Base-by-base conservation (phyloP, 257 asterid genomes). In the Scutellaria minor region DNA sequence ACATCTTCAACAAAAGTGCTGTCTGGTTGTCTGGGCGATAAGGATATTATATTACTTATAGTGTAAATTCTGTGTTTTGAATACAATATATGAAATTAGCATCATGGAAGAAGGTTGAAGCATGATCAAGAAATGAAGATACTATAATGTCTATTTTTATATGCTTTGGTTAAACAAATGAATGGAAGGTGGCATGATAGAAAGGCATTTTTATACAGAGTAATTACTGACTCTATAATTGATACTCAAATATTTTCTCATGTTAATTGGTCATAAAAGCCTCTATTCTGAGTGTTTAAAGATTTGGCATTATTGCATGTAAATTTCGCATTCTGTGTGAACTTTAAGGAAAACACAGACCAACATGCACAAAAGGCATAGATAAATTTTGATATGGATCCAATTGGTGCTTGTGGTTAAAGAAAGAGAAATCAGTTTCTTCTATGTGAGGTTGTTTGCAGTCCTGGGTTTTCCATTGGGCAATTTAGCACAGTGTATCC, bases 91-190 rank as follows among this genome's bases (percentile, higher is more conserved):
- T 68, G 53, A 39, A 63, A 53, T 52, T 68, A 6, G 22, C n/a
- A 52, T 53, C 35, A 39, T 22, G 53, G 12, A 24, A 63, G 40
- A 20, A 41, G 52, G 68, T 63, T 60, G 50, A 63, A 18, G 10
- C 20, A 53, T 7, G 3, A 13, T 31, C 62, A 60, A n/a, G 20
- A 37, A 39, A 37, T 14, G 27, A 60, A 60, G 47, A 37, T 55
- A 40, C 52, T 12, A 41, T 41, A 63, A 9, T 22, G 4, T 41
- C 39, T 53, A 41, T 8, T 63, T 24, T 40, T 41, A 63, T 9
- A 40, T 18, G 15, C 39, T 14, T 15, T 63, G 53, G 14, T 41
- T 41, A 63, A 63, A 63, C 18, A 41, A 41, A 15, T 18, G 37
- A 41, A 37, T 61, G 37, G 52, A 42, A 15, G 15, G 18, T 8